Conservation (phyloP, 2,329 filamentous ascomycete genomes). For the Talaromyces sp. region DNA sequence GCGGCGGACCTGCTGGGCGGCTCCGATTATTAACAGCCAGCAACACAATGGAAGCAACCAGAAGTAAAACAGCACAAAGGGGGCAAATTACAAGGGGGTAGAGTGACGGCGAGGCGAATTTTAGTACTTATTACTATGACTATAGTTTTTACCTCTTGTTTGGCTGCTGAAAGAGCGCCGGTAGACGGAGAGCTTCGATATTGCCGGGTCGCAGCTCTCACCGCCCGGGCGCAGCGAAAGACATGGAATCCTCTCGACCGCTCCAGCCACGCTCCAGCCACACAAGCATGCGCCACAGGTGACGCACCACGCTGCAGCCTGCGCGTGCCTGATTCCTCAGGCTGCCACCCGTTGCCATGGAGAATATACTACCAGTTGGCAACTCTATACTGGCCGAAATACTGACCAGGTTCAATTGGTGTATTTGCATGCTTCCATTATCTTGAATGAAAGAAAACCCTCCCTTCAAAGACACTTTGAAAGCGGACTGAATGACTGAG, state of each 20-base stretch:
- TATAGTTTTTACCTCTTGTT: background rate
- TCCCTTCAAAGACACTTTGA: too few species aligned
- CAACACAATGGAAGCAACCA: background rate
- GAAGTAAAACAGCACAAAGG: background rate
- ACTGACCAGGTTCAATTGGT: too few species aligned
- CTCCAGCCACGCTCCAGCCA: background rate
- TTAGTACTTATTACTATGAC: background rate
- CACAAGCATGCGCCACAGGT: background rate
- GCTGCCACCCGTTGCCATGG: background rate
- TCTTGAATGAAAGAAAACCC: too few species aligned
- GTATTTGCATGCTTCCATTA: too few species aligned
- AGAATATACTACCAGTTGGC: too few species aligned
- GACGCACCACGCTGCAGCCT: conserved; percentile 10
- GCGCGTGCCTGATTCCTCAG: background rate
- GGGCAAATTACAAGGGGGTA: background rate
- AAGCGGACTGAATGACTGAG: too few species aligned
- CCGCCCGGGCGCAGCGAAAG: conserved; percentile 25
- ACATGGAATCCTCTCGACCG: conserved; percentile 32
- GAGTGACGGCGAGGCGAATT: background rate
- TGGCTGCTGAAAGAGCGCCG: background rate
- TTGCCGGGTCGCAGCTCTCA: conserved; percentile 11
- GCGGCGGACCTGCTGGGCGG: conserved; percentile 2
- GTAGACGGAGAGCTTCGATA: conserved; percentile 2
- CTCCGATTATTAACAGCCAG: background rate
- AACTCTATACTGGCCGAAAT: too few species aligned